These are phyloP conservation scores for Mycena maculata DNA, from an alignment of 768 basidiomycete genomes.

Conservation along the genomic window DNA sequence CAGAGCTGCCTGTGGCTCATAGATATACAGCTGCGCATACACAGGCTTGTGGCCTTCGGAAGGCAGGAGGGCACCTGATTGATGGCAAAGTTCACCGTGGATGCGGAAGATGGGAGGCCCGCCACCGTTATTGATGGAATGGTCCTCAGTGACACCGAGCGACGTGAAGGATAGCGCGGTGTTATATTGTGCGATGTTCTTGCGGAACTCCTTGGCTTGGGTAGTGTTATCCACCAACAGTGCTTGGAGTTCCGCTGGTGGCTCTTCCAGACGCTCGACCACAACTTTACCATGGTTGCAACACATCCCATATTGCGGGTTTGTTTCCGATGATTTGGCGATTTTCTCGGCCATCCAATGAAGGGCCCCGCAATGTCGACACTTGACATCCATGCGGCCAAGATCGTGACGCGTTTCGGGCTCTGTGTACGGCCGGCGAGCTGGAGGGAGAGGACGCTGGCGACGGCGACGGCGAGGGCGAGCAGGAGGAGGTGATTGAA, in stretches of 20 bases:
- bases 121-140: slow-evolving; percentile 34
- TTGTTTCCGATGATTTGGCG: neutral
- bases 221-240: slow-evolving; percentile 3
- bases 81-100: slow-evolving; percentile 47
- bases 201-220: slow-evolving; percentile 39
- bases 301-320: slow-evolving; percentile 41
- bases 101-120: slow-evolving; percentile 45
- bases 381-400: slow-evolving; percentile 34
- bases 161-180: slow-evolving; percentile 50
- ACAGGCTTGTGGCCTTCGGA: slow-evolving; percentile 30
- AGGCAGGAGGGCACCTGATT: slow-evolving; percentile 47
- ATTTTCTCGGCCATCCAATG: slow-evolving; percentile 35
- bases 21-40: slow-evolving; percentile 57
- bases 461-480: neutral
- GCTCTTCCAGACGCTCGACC: slow-evolving; percentile 30
- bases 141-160: slow-evolving; percentile 42
- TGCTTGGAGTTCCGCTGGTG: slow-evolving; percentile 15
- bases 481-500: neutral
- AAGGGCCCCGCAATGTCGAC: slow-evolving; percentile 29
- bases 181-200: slow-evolving; percentile 51
- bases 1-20: slow-evolving; percentile 45
- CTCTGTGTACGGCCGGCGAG: slow-evolving; percentile 28
- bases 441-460: neutral
- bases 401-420: slow-evolving; percentile 30
- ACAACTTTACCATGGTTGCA: slow-evolving; percentile 43